phyloP scores from a whole-genome alignment of 371 early-diverging fungal genomes.

The Encephalitozoon hellem region DNA sequence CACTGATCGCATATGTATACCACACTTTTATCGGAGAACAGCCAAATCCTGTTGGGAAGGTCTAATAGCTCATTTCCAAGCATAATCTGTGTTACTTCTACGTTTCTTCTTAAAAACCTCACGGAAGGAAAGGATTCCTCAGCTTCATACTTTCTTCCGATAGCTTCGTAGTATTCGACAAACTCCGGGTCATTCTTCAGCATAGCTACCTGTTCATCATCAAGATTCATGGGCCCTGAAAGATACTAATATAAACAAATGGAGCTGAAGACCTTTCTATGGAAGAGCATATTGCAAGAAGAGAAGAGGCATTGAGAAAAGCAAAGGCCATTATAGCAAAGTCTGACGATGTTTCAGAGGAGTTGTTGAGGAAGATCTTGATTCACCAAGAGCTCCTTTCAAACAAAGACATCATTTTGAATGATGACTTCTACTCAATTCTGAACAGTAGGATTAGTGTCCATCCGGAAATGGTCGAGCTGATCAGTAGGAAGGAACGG shows the following conservation, averaged over 20 bases:
- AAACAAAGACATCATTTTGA: background rate
- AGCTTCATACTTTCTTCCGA: background rate
- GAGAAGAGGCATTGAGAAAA: background rate
- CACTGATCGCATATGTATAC: slow-evolving; percentile 46
- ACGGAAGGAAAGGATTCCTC: background rate
- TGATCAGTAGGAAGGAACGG: background rate
- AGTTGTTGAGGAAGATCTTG: background rate
- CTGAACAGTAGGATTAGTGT: background rate
- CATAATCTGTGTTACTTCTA: background rate
- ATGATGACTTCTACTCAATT: background rate
- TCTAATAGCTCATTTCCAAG: slow-evolving; percentile 26
- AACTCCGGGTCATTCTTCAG: background rate
- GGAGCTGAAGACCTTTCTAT: background rate
- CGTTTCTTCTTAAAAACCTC: background rate
- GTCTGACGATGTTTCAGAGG: background rate
- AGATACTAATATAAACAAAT: background rate
- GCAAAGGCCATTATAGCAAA: background rate
- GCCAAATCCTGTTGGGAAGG: slow-evolving; percentile 26
- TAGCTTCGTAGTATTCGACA: background rate
- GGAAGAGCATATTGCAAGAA: background rate
- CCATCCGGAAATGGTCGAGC: background rate
- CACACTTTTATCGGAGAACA: slow-evolving; percentile 19
- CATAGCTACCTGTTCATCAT: background rate
- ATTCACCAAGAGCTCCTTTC: slow-evolving; percentile 26
- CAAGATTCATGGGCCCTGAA: background rate